Percentiles rank a stretch among this genome's conserved stretches.
Conservation (phyloP, 371 early-diverging fungal genomes). For the Mucor saturninus region DNA sequence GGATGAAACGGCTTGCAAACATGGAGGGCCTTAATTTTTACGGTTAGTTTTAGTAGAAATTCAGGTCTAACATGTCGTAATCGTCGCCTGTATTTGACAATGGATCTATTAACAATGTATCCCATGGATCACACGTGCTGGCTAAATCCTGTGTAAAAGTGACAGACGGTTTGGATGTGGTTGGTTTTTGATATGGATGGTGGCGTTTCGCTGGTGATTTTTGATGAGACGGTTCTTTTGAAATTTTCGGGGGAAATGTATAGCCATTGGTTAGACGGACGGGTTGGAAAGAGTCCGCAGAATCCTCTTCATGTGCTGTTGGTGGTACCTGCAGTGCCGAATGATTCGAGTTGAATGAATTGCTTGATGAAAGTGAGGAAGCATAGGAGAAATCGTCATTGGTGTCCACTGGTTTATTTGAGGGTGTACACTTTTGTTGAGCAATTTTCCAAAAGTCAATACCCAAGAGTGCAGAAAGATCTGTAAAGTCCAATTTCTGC, state of each 20-base stretch:
- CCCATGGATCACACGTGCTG: conserved; percentile 31
- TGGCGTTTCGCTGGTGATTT: conserved; percentile 9
- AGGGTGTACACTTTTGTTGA: conserved; percentile 7
- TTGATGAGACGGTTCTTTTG: conserved; percentile 11
- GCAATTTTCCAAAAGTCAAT: conserved; percentile 28
- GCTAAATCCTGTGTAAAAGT: not conserved
- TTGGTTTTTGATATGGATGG: conserved; percentile 25
- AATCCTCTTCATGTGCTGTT: conserved; percentile 17
- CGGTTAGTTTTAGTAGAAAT: too few relatives aligned
- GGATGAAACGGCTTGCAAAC: too few relatives aligned
- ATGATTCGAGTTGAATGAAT: conserved; percentile 12
- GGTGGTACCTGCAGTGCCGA: conserved; percentile 14
- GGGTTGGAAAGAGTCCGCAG: conserved; percentile 25
- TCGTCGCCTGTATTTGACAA: not conserved
- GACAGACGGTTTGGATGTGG: conserved; percentile 1
- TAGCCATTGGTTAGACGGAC: conserved; percentile 30
- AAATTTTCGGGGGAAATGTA: conserved; percentile 9
- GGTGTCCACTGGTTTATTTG: not conserved
- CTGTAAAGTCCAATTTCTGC: conserved; percentile 10
- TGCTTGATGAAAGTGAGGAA: conserved; percentile 28
- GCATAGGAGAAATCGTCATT: conserved; percentile 14
- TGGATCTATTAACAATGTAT: conserved; percentile 15
- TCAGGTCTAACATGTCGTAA: too few relatives aligned
- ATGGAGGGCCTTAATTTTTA: too few relatives aligned
- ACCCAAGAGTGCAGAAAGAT: conserved; percentile 29